phyloP scores from a whole-genome alignment of 345 rosid species.

The Ceriops decandra region DNA sequence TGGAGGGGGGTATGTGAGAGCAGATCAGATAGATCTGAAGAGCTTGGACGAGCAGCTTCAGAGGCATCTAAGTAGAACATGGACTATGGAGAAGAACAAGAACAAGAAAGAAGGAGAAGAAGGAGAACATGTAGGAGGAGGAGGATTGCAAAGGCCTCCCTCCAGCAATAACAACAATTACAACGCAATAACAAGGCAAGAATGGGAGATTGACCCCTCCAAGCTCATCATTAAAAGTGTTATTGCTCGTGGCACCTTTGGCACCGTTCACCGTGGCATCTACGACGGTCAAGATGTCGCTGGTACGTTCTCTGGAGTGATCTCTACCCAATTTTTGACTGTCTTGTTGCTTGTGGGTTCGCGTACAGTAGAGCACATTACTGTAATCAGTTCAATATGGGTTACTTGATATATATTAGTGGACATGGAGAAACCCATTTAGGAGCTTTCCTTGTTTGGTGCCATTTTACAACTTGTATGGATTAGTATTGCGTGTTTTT shows the following conservation, averaged over 20 bases:
- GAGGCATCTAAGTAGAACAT: slow-evolving; percentile 22
- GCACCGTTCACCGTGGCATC: slow-evolving; percentile 29
- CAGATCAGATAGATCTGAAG: slow-evolving; percentile 33
- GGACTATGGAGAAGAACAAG: slow-evolving; percentile 22
- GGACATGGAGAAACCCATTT: slow-evolving; percentile 5
- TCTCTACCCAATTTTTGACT: neutral
- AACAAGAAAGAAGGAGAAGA: slow-evolving; percentile 11
- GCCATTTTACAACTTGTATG: neutral
- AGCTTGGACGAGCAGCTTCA: slow-evolving; percentile 32
- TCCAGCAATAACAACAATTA: neutral
- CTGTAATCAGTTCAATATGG: neutral
- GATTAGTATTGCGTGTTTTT: neutral
- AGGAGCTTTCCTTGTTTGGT: neutral
- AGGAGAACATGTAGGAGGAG: slow-evolving; percentile 8
- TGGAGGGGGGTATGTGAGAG: slow-evolving; percentile 29
- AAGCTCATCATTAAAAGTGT: slow-evolving; percentile 26
- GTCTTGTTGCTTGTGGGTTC: neutral
- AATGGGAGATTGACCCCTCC: slow-evolving; percentile 35
- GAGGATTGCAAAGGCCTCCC: neutral
- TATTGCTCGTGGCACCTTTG: slow-evolving; percentile 32
- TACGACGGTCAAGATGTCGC: slow-evolving; percentile 38
- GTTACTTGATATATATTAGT: neutral
- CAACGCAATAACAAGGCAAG: slow-evolving; percentile 14
- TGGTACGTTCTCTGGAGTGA: slow-evolving; percentile 21
- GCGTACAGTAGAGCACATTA: neutral